Evolutionary conservation across 306 rosid species (phyloP).

Genomic region (Styphnolobium japonicum): DNA sequence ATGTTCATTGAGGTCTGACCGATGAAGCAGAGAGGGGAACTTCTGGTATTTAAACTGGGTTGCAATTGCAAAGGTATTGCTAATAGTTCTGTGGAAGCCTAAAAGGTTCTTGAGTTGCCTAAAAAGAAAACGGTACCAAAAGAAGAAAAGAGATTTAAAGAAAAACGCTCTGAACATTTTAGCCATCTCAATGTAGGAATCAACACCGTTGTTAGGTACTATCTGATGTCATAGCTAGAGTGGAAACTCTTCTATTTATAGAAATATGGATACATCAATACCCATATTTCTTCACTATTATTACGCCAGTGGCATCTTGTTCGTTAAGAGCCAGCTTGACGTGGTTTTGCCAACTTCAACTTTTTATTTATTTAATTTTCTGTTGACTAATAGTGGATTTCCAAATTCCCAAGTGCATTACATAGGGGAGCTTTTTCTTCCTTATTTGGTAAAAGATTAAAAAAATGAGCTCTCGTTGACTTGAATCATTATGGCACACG

Average conservation of each 20-base stretch:
- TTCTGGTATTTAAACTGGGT: conserved; percentile 37
- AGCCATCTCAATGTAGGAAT: not conserved
- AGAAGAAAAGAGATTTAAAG: conserved; percentile 52
- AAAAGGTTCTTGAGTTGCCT: conserved; percentile 35
- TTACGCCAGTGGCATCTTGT: conserved; percentile 33
- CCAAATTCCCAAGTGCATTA: conserved; percentile 15
- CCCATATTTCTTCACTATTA: conserved; percentile 26
- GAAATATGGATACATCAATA: not conserved
- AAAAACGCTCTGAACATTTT: conserved; percentile 44
- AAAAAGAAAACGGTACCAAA: conserved; percentile 52
- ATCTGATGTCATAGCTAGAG: not conserved
- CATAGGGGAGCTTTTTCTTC: not conserved
- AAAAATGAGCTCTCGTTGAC: not conserved
- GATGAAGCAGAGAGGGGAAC: conserved; percentile 38
- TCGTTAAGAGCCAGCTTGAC: not conserved
- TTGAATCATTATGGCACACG: not conserved
- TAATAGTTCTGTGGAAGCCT: conserved; percentile 34
- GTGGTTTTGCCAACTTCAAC: not conserved
- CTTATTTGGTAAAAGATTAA: not conserved
- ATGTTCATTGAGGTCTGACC: conserved; percentile 39
- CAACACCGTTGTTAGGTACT: not conserved
- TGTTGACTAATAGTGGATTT: not conserved
- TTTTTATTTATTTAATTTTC: not conserved
- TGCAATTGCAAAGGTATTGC: conserved; percentile 26
- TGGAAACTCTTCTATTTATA: conserved; percentile 29